Conservation (phyloP, 2,329 filamentous ascomycete species). For the Seiridium unicorne region DNA sequence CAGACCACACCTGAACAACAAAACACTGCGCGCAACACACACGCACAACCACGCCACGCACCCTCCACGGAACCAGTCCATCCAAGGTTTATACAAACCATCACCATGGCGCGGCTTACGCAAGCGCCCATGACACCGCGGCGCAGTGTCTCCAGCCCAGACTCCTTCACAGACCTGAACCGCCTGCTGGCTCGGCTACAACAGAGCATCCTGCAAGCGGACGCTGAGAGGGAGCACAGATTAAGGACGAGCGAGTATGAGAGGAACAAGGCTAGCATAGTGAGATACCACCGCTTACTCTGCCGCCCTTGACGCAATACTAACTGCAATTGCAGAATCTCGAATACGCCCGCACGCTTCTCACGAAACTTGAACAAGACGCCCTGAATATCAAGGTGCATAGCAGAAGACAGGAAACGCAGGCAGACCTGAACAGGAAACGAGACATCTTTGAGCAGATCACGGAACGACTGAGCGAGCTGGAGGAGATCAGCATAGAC, state of each 20-base stretch:
- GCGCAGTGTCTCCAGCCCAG: slow-evolving; percentile 25
- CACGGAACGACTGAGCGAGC: slow-evolving; percentile 63
- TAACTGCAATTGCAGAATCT: slow-evolving; percentile 54
- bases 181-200: slow-evolving; percentile 67
- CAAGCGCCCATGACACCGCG: slow-evolving; percentile 26
- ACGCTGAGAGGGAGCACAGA: slow-evolving; percentile 55
- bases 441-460: slow-evolving; percentile 66
- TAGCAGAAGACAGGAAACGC: slow-evolving; percentile 56
- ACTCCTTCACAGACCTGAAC: slow-evolving; percentile 52
- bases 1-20: not conserved
- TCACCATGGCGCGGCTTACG: slow-evolving; percentile 26
- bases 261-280: slow-evolving; percentile 55
- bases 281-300: slow-evolving; percentile 29
- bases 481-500: slow-evolving; percentile 58
- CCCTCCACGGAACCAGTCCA: not conserved
- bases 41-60: too few relatives aligned
- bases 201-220: slow-evolving; percentile 60
- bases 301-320: too few relatives aligned
- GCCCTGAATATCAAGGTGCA: slow-evolving; percentile 57
- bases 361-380: slow-evolving; percentile 71
- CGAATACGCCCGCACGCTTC: slow-evolving; percentile 66
- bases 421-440: slow-evolving; percentile 63
- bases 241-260: slow-evolving; percentile 65
- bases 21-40: not conserved
- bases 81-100: not conserved